A percentile compares a stretch with the other conserved stretches of the same genome.
Evolutionary conservation across 768 basidiomycete species (phyloP).

Genomic region (Leccinum broughii): DNA sequence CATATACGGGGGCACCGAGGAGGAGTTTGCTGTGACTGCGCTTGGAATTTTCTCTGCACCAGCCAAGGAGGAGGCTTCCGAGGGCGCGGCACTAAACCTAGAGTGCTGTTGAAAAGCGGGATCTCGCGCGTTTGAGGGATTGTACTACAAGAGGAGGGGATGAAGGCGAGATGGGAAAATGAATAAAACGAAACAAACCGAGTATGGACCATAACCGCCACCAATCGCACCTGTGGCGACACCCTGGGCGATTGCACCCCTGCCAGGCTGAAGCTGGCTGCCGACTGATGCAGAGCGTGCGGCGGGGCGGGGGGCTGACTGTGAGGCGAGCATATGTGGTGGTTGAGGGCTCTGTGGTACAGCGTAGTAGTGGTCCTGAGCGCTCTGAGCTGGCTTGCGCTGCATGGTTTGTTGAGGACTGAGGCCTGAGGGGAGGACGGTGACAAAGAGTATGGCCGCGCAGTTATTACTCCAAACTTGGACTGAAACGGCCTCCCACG

Average conservation of each 20-base stretch:
- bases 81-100: conserved; percentile 58
- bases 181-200: conserved; percentile 47
- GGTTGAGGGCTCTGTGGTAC: conserved; percentile 64
- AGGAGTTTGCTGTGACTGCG: conserved; percentile 43
- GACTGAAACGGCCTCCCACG: conserved; percentile 19
- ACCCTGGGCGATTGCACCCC: conserved; percentile 66
- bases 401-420: conserved; percentile 32
- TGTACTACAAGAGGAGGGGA: conserved; percentile 45
- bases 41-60: conserved; percentile 38
- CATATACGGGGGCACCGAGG: conserved; percentile 66
- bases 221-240: conserved; percentile 83
- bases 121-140: conserved; percentile 44
- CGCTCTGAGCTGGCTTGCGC: conserved; percentile 44
- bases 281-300: conserved; percentile 30
- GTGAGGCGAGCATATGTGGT: conserved; percentile 31
- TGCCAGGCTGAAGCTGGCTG: conserved; percentile 37
- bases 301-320: conserved; percentile 25
- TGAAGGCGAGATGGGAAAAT: conserved; percentile 2
- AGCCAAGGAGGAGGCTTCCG: conserved; percentile 42
- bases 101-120: conserved; percentile 46
- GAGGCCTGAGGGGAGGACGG: conserved; percentile 1
- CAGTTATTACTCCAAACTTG: conserved; percentile 19
- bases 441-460: conserved; percentile 6
- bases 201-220: conserved; percentile 81
- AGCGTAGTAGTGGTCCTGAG: conserved; percentile 57